Percentiles rank a stretch among this genome's conserved stretches.
These are phyloP conservation scores for Citrus hindsii DNA, from an alignment of 345 rosid genomes.

Conservation along the genomic window DNA sequence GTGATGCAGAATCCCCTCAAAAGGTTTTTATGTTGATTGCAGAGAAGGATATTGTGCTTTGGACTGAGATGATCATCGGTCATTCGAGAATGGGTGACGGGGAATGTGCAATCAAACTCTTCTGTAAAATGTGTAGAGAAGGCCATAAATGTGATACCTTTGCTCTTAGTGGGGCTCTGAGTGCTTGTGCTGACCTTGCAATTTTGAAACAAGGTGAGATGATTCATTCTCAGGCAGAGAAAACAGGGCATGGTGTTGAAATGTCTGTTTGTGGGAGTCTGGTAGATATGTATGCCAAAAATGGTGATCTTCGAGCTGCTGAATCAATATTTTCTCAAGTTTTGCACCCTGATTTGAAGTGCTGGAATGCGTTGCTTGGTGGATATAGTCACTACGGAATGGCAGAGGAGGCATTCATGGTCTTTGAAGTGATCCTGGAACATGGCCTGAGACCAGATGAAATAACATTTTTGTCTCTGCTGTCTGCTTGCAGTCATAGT, in stretches of 20 bases:
- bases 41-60: conserved; percentile 68
- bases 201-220: conserved; percentile 67
- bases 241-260: conserved; percentile 46
- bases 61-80: conserved; percentile 91
- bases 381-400: conserved; percentile 76
- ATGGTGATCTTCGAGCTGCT: conserved; percentile 53
- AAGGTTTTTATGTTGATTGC: conserved; percentile 38
- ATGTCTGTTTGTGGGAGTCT: conserved; percentile 69
- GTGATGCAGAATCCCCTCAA: conserved; percentile 51
- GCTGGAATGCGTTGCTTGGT: conserved; percentile 86
- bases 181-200: conserved; percentile 78
- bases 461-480: conserved; percentile 66
- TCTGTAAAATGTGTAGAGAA: conserved; percentile 48
- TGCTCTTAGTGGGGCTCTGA: conserved; percentile 66
- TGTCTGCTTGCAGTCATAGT: conserved; percentile 76
- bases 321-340: conserved; percentile 43
- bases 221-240: conserved; percentile 57
- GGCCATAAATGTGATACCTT: conserved; percentile 58
- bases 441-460: conserved; percentile 52
- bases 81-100: conserved; percentile 65
- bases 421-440: conserved; percentile 42
- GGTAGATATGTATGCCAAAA: conserved; percentile 83
- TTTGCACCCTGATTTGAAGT: conserved; percentile 64
- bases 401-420: conserved; percentile 51
- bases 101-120: conserved; percentile 47